A percentile compares a stretch with the other conserved stretches of the same genome.
Conservation (phyloP, 1,139 yeast genomes). For the Pichia sp. region DNA sequence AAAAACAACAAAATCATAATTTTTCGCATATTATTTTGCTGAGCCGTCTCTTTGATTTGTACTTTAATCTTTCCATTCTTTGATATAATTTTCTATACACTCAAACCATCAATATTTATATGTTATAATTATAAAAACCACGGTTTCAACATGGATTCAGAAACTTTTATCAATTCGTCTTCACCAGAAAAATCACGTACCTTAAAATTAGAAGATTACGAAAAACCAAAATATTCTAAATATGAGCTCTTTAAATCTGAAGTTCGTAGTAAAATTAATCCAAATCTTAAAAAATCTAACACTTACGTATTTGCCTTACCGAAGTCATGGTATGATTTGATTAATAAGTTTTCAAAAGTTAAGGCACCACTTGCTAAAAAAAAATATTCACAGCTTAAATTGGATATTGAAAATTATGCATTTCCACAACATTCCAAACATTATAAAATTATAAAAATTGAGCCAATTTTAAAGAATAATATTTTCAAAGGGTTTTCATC, state of each 20-base stretch:
- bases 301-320: constrained; percentile 5
- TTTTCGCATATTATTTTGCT: too few species aligned
- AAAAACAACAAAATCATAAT: too few species aligned
- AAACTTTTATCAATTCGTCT: constrained; percentile 6
- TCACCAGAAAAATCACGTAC: not conserved
- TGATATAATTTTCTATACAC: too few species aligned
- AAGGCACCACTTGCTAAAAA: not conserved
- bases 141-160: constrained; percentile 2
- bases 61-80: not conserved
- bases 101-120: too few species aligned
- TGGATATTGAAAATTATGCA: not conserved
- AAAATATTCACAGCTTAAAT: not conserved
- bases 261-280: constrained; percentile 4
- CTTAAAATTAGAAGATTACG: not conserved
- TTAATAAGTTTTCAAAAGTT: not conserved
- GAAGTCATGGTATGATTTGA: constrained; percentile 7
- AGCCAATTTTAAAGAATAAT: not conserved
- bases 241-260: constrained; percentile 4
- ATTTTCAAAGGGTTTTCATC: not conserved
- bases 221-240: not conserved
- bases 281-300: not conserved
- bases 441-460: not conserved
- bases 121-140: not conserved
- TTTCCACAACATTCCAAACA: constrained; percentile 5
- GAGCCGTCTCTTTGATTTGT: not conserved